Conservation (phyloP, 768 basidiomycete species). For the Pholiota molesta region DNA sequence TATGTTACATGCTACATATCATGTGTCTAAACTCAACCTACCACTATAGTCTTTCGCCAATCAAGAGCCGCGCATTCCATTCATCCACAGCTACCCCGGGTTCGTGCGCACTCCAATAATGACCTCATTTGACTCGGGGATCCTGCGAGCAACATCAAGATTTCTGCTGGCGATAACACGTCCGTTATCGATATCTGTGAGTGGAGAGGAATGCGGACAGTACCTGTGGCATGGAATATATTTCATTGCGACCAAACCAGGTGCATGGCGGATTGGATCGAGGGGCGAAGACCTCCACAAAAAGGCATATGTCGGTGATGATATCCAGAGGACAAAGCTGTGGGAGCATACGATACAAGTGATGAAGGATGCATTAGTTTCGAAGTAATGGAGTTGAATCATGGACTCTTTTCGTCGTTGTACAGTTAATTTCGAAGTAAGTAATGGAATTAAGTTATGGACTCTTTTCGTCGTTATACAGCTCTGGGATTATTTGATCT, state of each 20-base stretch:
- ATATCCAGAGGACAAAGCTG: slow-evolving; percentile 36
- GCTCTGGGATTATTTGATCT: too few relatives aligned
- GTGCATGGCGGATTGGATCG: slow-evolving; percentile 34
- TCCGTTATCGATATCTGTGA: slow-evolving; percentile 28
- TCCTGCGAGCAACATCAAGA: slow-evolving; percentile 24
- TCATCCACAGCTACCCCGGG: slow-evolving; percentile 42
- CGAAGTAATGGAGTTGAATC: not conserved
- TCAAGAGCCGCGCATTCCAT: slow-evolving; percentile 33
- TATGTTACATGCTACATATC: not conserved
- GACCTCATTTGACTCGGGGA: slow-evolving; percentile 26
- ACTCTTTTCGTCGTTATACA: too few relatives aligned
- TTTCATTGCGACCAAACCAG: slow-evolving; percentile 22
- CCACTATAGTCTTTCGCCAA: slow-evolving; percentile 31
- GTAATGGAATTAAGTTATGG: too few relatives aligned
- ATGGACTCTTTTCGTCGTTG: too few relatives aligned
- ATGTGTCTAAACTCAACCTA: not conserved
- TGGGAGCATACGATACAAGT: slow-evolving; percentile 37
- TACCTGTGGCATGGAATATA: slow-evolving; percentile 39
- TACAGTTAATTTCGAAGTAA: too few relatives aligned
- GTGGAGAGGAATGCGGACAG: slow-evolving; percentile 34
- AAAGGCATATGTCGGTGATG: slow-evolving; percentile 36
- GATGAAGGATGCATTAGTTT: slow-evolving; percentile 1
- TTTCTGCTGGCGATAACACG: slow-evolving; percentile 25
- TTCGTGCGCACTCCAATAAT: slow-evolving; percentile 36
- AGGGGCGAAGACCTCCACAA: slow-evolving; percentile 39